These are phyloP conservation scores for Trametes cubensis DNA, from an alignment of 768 basidiomycete genomes.

Conservation along the genomic window DNA sequence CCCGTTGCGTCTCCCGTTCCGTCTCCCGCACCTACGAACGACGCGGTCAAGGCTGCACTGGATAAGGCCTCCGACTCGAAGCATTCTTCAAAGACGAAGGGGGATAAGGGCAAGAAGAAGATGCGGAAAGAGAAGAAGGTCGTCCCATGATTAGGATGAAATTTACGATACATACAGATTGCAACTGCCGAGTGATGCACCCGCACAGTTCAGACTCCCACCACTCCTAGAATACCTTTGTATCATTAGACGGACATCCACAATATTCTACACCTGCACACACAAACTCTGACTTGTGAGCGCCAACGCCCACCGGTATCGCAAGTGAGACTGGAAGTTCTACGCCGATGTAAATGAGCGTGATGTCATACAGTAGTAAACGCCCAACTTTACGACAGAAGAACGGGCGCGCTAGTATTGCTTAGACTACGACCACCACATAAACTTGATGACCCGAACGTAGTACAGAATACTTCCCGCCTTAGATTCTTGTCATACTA, in stretches of 20 bases:
- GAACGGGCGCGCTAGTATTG: too few relatives aligned
- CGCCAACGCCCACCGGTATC: too few relatives aligned
- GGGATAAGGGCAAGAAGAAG: constrained; percentile 4
- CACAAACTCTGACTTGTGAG: too few relatives aligned
- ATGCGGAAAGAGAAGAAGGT: constrained; percentile 7
- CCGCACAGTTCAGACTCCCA: constrained; percentile 1
- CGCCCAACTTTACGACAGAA: too few relatives aligned
- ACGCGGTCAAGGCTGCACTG: background rate
- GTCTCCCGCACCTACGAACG: background rate
- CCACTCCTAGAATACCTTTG: constrained; percentile 9
- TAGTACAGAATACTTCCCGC: too few relatives aligned
- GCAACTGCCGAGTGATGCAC: background rate
- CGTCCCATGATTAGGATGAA: background rate
- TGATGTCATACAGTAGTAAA: too few relatives aligned
- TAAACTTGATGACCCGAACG: too few relatives aligned
- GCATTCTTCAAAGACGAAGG: constrained; percentile 13
- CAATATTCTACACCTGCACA: background rate
- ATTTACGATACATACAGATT: background rate
- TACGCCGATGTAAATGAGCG: too few relatives aligned
- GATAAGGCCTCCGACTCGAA: constrained; percentile 5
- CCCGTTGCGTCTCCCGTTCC: too few relatives aligned
- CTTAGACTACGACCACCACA: too few relatives aligned
- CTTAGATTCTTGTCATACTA: too few relatives aligned
- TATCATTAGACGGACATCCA: background rate
- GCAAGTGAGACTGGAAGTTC: too few relatives aligned